phyloP scores from a whole-genome alignment of 352 stramenopile species.

The Blastocystis sp. region DNA sequence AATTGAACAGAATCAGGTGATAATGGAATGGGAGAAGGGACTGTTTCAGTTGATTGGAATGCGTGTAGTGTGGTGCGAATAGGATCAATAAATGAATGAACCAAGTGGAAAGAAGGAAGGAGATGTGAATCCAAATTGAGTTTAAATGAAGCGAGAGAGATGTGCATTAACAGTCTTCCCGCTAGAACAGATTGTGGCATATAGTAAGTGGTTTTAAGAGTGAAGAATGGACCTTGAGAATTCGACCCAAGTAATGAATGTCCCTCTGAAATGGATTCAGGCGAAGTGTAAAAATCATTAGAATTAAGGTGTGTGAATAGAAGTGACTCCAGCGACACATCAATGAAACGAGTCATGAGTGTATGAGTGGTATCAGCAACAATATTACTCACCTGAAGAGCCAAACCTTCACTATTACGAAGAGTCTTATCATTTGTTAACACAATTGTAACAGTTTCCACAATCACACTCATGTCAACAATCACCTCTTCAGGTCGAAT shows the following conservation, averaged over 20 bases:
- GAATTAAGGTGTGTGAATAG: background rate
- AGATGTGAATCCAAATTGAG: background rate
- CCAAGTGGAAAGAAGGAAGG: background rate
- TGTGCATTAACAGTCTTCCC: background rate
- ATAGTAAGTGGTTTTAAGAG: background rate
- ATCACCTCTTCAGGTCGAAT: slow-evolving; percentile 1
- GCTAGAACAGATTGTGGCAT: background rate
- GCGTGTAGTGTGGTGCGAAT: no score
- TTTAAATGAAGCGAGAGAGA: background rate
- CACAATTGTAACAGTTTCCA: slow-evolving; percentile 16
- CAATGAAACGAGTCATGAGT: background rate
- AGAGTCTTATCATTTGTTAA: slow-evolving; percentile 1
- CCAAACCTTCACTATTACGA: background rate
- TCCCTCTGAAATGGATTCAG: background rate
- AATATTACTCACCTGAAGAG: background rate
- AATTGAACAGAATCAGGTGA: no score
- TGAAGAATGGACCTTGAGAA: background rate
- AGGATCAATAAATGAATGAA: no score
- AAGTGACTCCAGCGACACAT: background rate
- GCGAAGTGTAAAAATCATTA: background rate
- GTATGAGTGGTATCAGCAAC: background rate
- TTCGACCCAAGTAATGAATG: background rate
- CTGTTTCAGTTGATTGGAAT: no score
- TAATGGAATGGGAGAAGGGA: no score
- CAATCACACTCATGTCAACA: slow-evolving; percentile 14